These are phyloP conservation scores for Cicer cuneatum DNA, from an alignment of 306 rosid species.

Conservation along the genomic window DNA sequence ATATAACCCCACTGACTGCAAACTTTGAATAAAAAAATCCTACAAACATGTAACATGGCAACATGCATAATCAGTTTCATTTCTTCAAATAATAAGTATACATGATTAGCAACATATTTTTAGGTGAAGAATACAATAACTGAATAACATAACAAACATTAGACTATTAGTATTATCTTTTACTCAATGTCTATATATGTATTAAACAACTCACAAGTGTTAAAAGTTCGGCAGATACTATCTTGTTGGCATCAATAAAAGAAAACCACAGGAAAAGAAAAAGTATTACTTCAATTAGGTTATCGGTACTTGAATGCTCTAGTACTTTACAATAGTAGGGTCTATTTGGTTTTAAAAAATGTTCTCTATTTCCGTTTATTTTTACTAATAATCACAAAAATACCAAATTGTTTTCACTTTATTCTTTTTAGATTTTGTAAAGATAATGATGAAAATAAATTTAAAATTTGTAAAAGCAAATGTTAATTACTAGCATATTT, in stretches of 20 bases:
- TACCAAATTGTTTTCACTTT: not conserved
- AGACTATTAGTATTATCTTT: not conserved
- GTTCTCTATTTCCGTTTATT: not conserved
- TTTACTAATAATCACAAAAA: not conserved
- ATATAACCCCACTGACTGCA: slow-evolving; percentile 79
- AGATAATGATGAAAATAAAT: not conserved
- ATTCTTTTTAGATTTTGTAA: too few relatives aligned
- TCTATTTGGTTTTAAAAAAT: not conserved
- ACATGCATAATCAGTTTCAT: slow-evolving; percentile 42
- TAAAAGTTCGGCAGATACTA: slow-evolving; percentile 27
- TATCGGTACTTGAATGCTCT: slow-evolving; percentile 3
- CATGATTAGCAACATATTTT: slow-evolving; percentile 19
- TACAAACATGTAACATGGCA: slow-evolving; percentile 55
- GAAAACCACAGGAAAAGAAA: not conserved
- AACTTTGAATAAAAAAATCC: slow-evolving; percentile 81
- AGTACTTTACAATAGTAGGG: slow-evolving; percentile 10
- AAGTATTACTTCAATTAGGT: not conserved
- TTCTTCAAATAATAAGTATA: not conserved
- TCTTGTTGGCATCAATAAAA: slow-evolving; percentile 18
- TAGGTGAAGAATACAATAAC: slow-evolving; percentile 16
- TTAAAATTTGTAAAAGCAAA: not conserved
- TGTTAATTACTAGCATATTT: not conserved
- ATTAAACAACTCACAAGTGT: slow-evolving; percentile 28
- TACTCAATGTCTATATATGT: not conserved
- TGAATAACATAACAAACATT: not conserved